Evolutionary conservation across 257 asterid species (phyloP).

Genomic region (Jaltomata sinuosa): DNA sequence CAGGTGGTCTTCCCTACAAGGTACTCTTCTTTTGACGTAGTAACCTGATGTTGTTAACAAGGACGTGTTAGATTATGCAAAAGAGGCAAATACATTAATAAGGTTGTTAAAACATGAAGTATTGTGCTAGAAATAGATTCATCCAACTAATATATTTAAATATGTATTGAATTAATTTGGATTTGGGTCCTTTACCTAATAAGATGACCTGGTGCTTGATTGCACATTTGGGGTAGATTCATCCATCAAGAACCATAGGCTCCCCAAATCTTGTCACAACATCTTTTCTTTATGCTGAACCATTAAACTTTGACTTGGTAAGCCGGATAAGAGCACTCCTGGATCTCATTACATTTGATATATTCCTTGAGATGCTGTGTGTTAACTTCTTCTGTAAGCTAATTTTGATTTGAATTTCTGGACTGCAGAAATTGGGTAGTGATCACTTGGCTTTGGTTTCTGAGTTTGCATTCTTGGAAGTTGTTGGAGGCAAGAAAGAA

Average conservation of each 20-base stretch:
- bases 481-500: neutral
- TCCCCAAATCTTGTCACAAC: neutral
- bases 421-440: conserved; percentile 25
- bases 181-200: neutral
- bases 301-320: neutral
- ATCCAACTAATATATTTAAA: neutral
- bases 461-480: conserved; percentile 19
- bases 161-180: neutral
- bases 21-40: conserved; percentile 3
- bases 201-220: neutral
- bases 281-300: neutral
- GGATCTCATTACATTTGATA: neutral
- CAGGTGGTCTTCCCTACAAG: conserved; percentile 28
- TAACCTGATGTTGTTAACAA: neutral
- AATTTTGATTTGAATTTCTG: neutral
- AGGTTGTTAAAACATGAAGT: neutral
- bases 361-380: neutral
- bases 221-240: neutral
- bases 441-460: conserved; percentile 35
- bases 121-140: neutral
- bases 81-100: neutral
- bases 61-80: neutral
- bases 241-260: neutral
- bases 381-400: neutral
- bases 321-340: neutral